These are phyloP conservation scores for Picea mariana DNA, from an alignment of 83 land plant species.

Conservation along the genomic window DNA sequence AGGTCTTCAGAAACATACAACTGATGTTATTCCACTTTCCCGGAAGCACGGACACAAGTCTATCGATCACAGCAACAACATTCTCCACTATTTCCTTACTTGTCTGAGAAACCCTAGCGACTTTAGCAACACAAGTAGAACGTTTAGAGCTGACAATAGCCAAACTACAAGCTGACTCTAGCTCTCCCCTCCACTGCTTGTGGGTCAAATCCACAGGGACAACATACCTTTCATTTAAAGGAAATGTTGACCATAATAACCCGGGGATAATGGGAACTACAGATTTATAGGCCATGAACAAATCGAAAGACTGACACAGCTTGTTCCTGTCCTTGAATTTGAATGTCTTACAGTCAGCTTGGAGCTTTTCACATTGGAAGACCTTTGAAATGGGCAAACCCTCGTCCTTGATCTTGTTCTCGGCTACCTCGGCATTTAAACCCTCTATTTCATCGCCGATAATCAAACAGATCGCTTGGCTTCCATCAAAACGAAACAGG, in stretches of 20 bases:
- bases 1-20: constrained; percentile 61
- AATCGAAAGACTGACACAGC: constrained; percentile 78
- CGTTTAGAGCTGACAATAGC: constrained; percentile 53
- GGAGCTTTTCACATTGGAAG: constrained; percentile 55
- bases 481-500: constrained; percentile 29
- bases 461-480: constrained; percentile 63
- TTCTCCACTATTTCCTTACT: constrained; percentile 52
- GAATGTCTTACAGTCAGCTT: constrained; percentile 46
- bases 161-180: constrained; percentile 47
- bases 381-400: constrained; percentile 49
- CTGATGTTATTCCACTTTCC: constrained; percentile 69
- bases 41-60: constrained; percentile 53
- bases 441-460: constrained; percentile 54
- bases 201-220: constrained; percentile 68
- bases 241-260: no score
- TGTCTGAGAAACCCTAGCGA: constrained; percentile 41
- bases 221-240: constrained; percentile 12
- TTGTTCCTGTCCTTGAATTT: constrained; percentile 40
- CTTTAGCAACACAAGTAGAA: constrained; percentile 63
- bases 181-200: constrained; percentile 63
- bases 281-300: constrained; percentile 66
- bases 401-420: constrained; percentile 42
- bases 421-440: constrained; percentile 3
- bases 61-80: constrained; percentile 57
- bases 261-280: constrained; percentile 50